These are phyloP conservation scores for Claviceps sp. DNA, from an alignment of 2,329 filamentous ascomycete species.

Conservation along the genomic window DNA sequence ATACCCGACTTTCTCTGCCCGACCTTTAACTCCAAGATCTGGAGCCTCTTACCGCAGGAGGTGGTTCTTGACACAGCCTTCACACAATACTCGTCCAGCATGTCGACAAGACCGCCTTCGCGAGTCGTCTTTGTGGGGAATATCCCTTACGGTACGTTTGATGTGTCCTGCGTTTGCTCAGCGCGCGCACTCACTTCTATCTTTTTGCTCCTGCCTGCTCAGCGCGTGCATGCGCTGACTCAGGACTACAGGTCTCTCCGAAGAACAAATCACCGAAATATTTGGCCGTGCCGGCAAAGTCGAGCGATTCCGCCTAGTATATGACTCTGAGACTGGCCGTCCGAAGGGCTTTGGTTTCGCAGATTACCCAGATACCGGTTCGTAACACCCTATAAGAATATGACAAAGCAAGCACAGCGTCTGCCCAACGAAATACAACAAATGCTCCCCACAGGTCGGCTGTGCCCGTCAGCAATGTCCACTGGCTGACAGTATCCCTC, in stretches of 20 bases:
- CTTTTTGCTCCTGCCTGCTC: neutral
- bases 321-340: conserved; percentile 86
- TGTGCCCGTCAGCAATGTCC: neutral
- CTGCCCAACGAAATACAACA: no score
- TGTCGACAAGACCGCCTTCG: conserved; percentile 62
- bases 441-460: no score
- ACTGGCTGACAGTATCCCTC: conserved; percentile 8
- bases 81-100: conserved; percentile 18
- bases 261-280: conserved; percentile 91
- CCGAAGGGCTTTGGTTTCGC: conserved; percentile 96
- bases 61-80: no score
- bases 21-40: no score
- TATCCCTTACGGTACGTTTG: conserved; percentile 57
- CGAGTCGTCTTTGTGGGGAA: conserved; percentile 77
- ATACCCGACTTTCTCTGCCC: neutral
- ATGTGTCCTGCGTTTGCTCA: neutral
- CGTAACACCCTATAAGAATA: conserved; percentile 5
- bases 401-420: neutral
- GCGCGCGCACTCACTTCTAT: neutral
- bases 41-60: no score
- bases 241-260: conserved; percentile 60
- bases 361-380: conserved; percentile 86
- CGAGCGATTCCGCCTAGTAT: conserved; percentile 81
- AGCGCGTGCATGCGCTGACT: conserved; percentile 10
- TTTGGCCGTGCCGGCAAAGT: conserved; percentile 85